These are phyloP conservation scores for Omphalea diandra DNA, from an alignment of 441 rosid species.

Conservation along the genomic window DNA sequence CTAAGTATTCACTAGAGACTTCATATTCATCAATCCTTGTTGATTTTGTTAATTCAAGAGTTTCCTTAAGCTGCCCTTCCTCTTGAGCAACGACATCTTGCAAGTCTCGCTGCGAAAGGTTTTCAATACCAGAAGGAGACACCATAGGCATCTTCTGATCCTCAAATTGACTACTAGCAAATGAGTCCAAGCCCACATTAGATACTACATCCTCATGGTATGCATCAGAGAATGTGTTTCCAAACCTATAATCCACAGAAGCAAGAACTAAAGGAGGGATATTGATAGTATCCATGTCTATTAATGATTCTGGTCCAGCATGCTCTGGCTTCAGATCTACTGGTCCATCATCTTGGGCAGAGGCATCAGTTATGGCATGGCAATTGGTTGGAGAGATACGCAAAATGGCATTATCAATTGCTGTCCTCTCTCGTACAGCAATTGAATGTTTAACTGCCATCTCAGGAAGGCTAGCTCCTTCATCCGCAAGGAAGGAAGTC, in stretches of 20 bases:
- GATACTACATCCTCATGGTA: conserved; percentile 31
- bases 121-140: conserved; percentile 27
- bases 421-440: conserved; percentile 47
- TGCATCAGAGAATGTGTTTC: conserved; percentile 35
- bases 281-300: conserved; percentile 36
- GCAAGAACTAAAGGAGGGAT: conserved; percentile 34
- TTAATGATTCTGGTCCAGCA: conserved; percentile 38
- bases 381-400: conserved; percentile 29
- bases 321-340: conserved; percentile 28
- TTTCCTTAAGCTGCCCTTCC: conserved; percentile 36
- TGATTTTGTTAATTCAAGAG: conserved; percentile 36
- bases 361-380: conserved; percentile 31
- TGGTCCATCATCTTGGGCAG: conserved; percentile 39
- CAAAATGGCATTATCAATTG: conserved; percentile 41
- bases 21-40: conserved; percentile 50
- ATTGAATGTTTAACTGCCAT: conserved; percentile 42
- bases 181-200: conserved; percentile 31
- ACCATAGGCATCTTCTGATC: conserved; percentile 27
- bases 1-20: conserved; percentile 55
- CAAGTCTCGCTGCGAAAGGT: conserved; percentile 35
- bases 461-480: conserved; percentile 93
- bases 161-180: conserved; percentile 32
- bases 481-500: conserved; percentile 97
- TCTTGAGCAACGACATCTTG: conserved; percentile 38
- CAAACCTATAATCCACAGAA: conserved; percentile 32